Conservation (phyloP, 2,329 filamentous ascomycete genomes). For the Lachnellula cervina region DNA sequence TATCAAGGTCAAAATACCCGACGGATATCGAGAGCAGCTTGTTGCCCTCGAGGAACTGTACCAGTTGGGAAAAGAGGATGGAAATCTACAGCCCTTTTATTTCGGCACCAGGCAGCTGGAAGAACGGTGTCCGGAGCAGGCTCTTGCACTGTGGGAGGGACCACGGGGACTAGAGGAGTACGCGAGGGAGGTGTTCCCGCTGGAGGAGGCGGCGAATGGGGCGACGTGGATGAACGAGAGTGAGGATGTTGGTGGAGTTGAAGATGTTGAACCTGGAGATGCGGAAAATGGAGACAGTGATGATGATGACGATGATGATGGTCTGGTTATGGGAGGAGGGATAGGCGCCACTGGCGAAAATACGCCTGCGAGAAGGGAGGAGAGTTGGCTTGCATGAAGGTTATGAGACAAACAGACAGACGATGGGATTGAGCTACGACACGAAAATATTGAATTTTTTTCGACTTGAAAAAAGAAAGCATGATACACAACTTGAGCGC, state of each 20-base stretch:
- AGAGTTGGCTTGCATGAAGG: constrained; percentile 29
- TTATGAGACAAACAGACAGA: no score
- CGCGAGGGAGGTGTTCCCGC: constrained; percentile 84
- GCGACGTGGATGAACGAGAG: constrained; percentile 81
- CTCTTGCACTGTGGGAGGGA: constrained; percentile 84
- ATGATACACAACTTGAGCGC: neutral
- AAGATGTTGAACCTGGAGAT: constrained; percentile 25
- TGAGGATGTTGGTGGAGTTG: constrained; percentile 28
- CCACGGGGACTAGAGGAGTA: constrained; percentile 91
- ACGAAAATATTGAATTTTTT: neutral
- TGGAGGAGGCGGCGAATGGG: constrained; percentile 93
- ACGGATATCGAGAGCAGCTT: constrained; percentile 84
- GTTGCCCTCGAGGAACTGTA: constrained; percentile 62
- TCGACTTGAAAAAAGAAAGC: no score
- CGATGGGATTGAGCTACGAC: neutral
- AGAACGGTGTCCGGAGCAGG: constrained; percentile 64
- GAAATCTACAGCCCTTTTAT: constrained; percentile 53
- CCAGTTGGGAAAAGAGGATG: constrained; percentile 41
- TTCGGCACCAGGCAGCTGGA: constrained; percentile 56
- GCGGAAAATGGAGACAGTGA: constrained; percentile 34
- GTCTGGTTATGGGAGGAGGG: constrained; percentile 26
- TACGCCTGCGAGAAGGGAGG: constrained; percentile 29
- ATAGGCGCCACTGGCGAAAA: constrained; percentile 13
- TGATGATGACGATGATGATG: constrained; percentile 49
- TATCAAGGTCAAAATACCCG: constrained; percentile 78